Evolutionary conservation across 305 asterid genomes (phyloP).

Genomic region (Galium porrigens): DNA sequence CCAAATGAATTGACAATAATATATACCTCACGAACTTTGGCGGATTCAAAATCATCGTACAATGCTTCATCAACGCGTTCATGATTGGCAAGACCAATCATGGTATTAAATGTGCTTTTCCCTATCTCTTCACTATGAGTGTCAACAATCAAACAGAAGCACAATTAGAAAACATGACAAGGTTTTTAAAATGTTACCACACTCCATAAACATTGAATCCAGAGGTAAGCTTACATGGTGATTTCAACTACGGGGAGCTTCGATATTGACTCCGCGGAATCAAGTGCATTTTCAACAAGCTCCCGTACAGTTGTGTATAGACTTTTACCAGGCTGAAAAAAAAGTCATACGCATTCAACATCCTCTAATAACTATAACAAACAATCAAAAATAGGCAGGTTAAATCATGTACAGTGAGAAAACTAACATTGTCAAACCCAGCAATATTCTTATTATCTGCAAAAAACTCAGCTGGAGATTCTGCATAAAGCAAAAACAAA

Average conservation of each 20-base stretch:
- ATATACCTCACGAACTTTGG: conserved; percentile 74
- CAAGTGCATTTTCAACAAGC: conserved; percentile 91
- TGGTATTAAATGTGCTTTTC: conserved; percentile 42
- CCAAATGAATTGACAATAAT: background rate
- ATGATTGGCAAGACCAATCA: conserved; percentile 59
- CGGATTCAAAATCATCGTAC: conserved; percentile 78
- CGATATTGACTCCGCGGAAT: conserved; percentile 75
- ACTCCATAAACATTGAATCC: background rate
- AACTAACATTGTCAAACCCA: conserved; percentile 76
- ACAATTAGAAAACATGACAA: background rate
- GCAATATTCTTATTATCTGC: conserved; percentile 90
- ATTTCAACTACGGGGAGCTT: conserved; percentile 72
- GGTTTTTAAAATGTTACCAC: conserved; percentile 10
- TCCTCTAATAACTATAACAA: conserved; percentile 28
- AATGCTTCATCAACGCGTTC: conserved; percentile 64
- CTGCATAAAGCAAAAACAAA: conserved; percentile 31
- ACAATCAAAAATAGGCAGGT: background rate
- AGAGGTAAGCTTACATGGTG: conserved; percentile 39
- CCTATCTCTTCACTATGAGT: conserved; percentile 62
- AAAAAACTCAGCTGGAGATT: conserved; percentile 87
- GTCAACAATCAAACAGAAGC: conserved; percentile 6
- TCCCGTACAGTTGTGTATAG: conserved; percentile 81
- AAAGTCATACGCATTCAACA: conserved; percentile 49
- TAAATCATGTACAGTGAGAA: background rate
- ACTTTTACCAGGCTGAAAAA: conserved; percentile 65